phyloP scores from a whole-genome alignment of 2,329 filamentous ascomycete genomes.

The Fusarium protoensiforme region DNA sequence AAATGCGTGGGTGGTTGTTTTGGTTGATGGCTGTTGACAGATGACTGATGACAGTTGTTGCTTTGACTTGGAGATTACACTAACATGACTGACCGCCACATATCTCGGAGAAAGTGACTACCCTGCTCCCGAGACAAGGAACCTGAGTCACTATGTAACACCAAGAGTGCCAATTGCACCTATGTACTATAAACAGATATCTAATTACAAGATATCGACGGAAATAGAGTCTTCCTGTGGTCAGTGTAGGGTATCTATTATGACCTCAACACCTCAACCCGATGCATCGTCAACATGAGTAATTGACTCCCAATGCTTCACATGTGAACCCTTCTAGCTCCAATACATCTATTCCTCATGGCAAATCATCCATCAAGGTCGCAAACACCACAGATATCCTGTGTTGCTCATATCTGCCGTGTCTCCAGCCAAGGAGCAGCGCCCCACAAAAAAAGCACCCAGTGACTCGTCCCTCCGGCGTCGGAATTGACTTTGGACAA shows the following conservation, averaged over 20 bases:
- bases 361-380: not conserved
- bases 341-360: not conserved
- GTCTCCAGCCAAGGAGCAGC: not conserved
- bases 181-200: not conserved
- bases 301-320: not conserved
- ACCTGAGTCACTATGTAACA: not conserved
- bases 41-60: not conserved
- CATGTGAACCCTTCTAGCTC: not conserved
- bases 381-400: not conserved
- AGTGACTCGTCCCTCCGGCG: not conserved
- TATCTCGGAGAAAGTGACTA: not conserved
- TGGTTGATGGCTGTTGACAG: not conserved
- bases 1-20: not conserved
- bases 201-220: not conserved
- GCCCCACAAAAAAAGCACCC: not conserved
- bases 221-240: not conserved
- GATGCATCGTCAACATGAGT: not conserved
- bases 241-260: not conserved
- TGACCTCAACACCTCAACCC: not conserved
- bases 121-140: not conserved
- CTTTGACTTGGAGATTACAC: not conserved
- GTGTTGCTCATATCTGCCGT: not conserved
- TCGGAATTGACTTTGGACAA: not conserved
- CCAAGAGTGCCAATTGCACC: not conserved
- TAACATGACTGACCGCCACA: not conserved